Conservation (phyloP, 1,284 basidiomycete species). For the Apiotrichum domesticum region DNA sequence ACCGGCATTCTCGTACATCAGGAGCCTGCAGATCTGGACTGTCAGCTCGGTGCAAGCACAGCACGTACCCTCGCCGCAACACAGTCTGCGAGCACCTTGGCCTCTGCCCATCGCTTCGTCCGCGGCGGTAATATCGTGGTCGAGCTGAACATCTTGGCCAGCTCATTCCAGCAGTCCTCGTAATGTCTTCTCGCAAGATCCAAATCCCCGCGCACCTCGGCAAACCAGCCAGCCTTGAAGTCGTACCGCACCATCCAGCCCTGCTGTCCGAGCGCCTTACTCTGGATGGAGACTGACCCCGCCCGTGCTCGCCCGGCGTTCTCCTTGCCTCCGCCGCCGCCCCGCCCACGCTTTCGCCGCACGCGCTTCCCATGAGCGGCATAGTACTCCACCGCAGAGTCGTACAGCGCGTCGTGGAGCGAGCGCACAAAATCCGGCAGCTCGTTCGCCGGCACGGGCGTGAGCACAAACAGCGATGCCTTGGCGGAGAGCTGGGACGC, state of each 20-base stretch:
- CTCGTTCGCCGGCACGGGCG: constrained; percentile 75
- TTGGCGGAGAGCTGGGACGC: constrained; percentile 83
- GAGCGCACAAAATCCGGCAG: constrained; percentile 75
- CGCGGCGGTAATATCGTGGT: constrained; percentile 78
- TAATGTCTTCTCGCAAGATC: constrained; percentile 89
- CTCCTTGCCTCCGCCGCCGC: constrained; percentile 1
- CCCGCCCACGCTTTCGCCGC: constrained; percentile 75
- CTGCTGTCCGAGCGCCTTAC: constrained; percentile 63
- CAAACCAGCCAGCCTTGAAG: constrained; percentile 94
- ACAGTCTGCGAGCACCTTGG: constrained; percentile 89
- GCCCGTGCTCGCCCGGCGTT: background rate
- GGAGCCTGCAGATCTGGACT: constrained; percentile 71
- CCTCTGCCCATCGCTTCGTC: constrained; percentile 97
- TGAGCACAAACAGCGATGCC: constrained; percentile 88
- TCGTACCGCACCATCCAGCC: constrained; percentile 96
- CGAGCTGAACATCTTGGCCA: constrained; percentile 79
- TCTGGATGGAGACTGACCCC: constrained; percentile 30
- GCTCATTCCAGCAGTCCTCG: constrained; percentile 76
- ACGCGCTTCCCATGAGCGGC: constrained; percentile 84
- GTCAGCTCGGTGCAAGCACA: background rate
- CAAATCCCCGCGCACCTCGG: constrained; percentile 84
- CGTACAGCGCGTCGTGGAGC: constrained; percentile 78
- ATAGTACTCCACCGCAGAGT: constrained; percentile 87
- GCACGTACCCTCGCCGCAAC: constrained; percentile 70
- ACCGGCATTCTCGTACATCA: constrained; percentile 80